phyloP scores from a whole-genome alignment of 179 eudicot genomes.

The Patellifolia procumbens region DNA sequence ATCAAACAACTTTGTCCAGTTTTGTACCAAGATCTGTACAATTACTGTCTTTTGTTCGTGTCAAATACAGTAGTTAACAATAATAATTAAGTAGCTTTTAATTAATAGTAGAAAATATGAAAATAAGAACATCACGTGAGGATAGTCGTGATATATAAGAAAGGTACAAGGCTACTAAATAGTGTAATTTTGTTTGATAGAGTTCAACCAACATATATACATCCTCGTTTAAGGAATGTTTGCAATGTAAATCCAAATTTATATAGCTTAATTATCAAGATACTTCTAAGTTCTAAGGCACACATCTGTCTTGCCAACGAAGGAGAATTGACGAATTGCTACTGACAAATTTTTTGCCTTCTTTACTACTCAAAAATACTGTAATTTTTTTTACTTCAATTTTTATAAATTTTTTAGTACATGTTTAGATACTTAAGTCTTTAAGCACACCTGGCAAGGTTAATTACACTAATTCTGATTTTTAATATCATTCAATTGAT shows the following conservation, averaged over 20 bases:
- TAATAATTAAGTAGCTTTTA: not conserved
- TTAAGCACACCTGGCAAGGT: not conserved
- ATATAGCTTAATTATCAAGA: conserved; percentile 2
- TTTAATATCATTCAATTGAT: no score
- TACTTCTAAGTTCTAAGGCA: not conserved
- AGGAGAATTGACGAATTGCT: conserved; percentile 17
- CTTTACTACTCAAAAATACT: not conserved
- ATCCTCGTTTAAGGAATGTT: conserved; percentile 27
- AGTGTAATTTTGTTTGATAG: conserved; percentile 15
- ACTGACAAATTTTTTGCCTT: not conserved
- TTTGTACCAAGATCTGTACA: conserved; percentile 20
- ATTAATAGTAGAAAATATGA: not conserved
- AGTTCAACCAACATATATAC: not conserved
- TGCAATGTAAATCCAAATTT: conserved; percentile 9
- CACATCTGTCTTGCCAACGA: conserved; percentile 11
- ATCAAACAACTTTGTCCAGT: conserved; percentile 23
- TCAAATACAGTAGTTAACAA: not conserved
- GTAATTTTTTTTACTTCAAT: not conserved
- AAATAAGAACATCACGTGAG: conserved; percentile 35
- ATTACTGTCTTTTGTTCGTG: conserved; percentile 7
- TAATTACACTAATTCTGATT: not conserved
- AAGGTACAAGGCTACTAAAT: conserved; percentile 14
- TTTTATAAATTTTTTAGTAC: not conserved
- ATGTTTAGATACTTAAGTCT: no score
- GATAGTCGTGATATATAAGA: conserved; percentile 32